Conservation (phyloP, 1,284 basidiomycete species). For the Ustilago hordei region DNA sequence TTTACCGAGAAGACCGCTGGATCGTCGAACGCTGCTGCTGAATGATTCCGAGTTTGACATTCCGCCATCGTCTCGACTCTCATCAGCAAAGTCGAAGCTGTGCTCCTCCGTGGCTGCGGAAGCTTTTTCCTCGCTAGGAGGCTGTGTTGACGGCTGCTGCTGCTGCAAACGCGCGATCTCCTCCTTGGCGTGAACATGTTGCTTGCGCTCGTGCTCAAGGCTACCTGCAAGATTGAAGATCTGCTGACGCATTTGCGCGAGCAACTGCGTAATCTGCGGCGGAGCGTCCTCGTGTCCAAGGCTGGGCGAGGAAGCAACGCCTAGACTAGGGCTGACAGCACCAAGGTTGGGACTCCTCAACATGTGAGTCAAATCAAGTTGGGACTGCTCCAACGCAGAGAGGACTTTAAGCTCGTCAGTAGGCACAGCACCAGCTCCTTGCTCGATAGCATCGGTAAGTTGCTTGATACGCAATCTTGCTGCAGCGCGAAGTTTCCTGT, state of each 20-base stretch:
- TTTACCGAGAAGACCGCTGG: slow-evolving; percentile 45
- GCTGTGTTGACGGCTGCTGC: neutral
- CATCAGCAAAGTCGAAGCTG: slow-evolving; percentile 31
- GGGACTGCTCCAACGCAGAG: slow-evolving; percentile 40
- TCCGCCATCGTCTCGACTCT: slow-evolving; percentile 27
- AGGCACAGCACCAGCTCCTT: slow-evolving; percentile 28
- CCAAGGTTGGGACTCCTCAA: slow-evolving; percentile 55
- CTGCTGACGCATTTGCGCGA: slow-evolving; percentile 68
- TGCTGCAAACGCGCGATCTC: slow-evolving; percentile 38
- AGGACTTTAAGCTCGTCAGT: slow-evolving; percentile 41
- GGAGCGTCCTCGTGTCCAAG: slow-evolving; percentile 36
- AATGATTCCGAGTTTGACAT: slow-evolving; percentile 18
- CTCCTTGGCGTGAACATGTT: slow-evolving; percentile 57
- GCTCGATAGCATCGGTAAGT: slow-evolving; percentile 49
- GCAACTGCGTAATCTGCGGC: slow-evolving; percentile 62
- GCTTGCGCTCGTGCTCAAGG: slow-evolving; percentile 65
- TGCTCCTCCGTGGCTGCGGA: slow-evolving; percentile 7
- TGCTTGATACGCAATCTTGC: slow-evolving; percentile 54
- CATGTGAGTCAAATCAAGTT: slow-evolving; percentile 37
- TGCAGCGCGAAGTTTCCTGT: slow-evolving; percentile 43
- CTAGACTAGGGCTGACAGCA: slow-evolving; percentile 33
- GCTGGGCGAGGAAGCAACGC: slow-evolving; percentile 38
- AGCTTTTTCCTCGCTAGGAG: neutral
- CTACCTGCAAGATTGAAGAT: slow-evolving; percentile 66
- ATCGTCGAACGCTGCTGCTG: slow-evolving; percentile 25